Percentiles rank a stretch among this genome's conserved stretches.
Conservation (phyloP, 129 eudicot genomes). For the Flaveria brownii region DNA sequence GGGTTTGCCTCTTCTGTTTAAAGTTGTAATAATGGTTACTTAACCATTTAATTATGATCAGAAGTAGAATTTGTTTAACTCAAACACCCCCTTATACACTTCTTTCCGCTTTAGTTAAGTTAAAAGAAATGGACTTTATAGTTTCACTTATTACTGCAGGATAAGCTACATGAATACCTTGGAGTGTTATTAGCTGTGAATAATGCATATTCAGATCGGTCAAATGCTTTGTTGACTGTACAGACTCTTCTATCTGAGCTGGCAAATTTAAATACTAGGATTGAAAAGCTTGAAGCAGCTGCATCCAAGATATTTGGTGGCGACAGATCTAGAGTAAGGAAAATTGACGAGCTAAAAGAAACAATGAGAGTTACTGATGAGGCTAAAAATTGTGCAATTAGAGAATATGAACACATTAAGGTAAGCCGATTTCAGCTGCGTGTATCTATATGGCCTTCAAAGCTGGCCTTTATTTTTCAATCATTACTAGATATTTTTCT, state of each 20-base stretch:
- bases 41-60: neutral
- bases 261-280: conserved; percentile 57
- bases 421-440: neutral
- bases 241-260: conserved; percentile 70
- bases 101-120: neutral
- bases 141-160: conserved; percentile 48
- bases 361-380: conserved; percentile 68
- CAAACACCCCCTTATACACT: neutral
- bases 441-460: neutral
- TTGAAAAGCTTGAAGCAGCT: conserved; percentile 86
- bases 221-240: conserved; percentile 85
- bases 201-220: conserved; percentile 79
- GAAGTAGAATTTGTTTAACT: neutral
- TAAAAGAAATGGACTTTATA: neutral
- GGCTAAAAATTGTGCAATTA: conserved; percentile 68
- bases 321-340: conserved; percentile 71
- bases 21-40: conserved; percentile 12
- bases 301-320: conserved; percentile 91
- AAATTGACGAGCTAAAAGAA: conserved; percentile 78
- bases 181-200: conserved; percentile 86
- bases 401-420: conserved; percentile 54
- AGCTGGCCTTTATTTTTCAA: neutral
- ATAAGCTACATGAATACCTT: conserved; percentile 88
- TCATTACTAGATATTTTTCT: neutral
- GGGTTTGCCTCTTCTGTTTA: neutral